Conservation (phyloP, 164 flowering plant genomes). For the Magnolia sinica region DNA sequence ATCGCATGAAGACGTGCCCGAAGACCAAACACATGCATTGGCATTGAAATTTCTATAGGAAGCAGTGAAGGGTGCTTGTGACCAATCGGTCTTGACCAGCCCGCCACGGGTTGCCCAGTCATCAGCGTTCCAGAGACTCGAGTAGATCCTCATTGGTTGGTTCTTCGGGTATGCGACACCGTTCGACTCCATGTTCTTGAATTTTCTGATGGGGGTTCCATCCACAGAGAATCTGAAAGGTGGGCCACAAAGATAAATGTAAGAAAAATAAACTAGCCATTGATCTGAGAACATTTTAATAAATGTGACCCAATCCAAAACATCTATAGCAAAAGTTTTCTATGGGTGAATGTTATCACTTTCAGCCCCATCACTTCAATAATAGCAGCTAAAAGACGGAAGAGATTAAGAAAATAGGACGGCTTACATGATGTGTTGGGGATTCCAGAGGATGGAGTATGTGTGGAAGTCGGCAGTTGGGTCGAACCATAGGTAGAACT, state of each 20-base stretch:
- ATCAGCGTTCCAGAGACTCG: slow-evolving; percentile 13
- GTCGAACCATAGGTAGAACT: slow-evolving; percentile 14
- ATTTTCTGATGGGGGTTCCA: slow-evolving; percentile 8
- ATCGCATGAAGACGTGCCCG: slow-evolving; percentile 2
- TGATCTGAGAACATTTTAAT: too few species aligned
- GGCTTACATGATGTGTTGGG: slow-evolving; percentile 10
- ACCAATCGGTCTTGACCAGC: slow-evolving; percentile 11
- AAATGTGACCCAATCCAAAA: too few species aligned
- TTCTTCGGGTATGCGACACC: slow-evolving; percentile 11
- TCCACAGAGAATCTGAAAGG: slow-evolving; percentile 10
- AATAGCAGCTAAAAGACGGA: not conserved
- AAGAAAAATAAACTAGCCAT: not conserved
- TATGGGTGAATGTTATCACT: too few species aligned
- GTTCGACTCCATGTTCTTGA: not conserved
- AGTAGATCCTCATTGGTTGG: slow-evolving; percentile 11
- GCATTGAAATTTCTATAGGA: not conserved
- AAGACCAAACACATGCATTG: slow-evolving; percentile 8
- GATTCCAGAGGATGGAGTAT: slow-evolving; percentile 16
- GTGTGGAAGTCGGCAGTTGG: slow-evolving; percentile 10
- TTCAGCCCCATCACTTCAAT: not conserved
- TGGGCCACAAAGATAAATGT: not conserved
- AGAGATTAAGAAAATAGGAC: not conserved
- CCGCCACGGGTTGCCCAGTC: slow-evolving; percentile 14
- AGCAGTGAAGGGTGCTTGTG: slow-evolving; percentile 4
- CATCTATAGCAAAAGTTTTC: too few species aligned